phyloP scores from a whole-genome alignment of 2,329 filamentous ascomycete genomes.

The Akanthomyces lecanii region DNA sequence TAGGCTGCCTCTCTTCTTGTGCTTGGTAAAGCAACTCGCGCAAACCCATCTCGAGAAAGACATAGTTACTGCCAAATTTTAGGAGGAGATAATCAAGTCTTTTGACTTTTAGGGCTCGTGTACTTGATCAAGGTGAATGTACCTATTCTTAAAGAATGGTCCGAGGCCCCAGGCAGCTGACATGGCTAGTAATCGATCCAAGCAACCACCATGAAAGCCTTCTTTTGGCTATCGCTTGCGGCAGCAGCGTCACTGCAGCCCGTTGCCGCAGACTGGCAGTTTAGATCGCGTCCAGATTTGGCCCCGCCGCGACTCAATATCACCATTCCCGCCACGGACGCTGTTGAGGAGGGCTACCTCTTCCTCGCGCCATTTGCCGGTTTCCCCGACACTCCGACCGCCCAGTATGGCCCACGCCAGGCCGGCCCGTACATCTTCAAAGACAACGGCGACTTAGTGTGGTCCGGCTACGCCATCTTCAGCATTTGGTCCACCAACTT shows the following conservation, averaged over 20 bases:
- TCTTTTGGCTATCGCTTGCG: neutral
- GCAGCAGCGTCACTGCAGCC: neutral
- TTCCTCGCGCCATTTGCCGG: conserved; percentile 40
- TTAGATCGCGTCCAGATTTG: conserved; percentile 24
- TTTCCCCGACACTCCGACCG: conserved; percentile 31
- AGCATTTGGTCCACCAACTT: conserved; percentile 52
- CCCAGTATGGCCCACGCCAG: conserved; percentile 45
- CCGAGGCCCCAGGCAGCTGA: conserved; percentile 22
- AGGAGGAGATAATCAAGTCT: neutral
- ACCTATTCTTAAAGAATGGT: conserved; percentile 20
- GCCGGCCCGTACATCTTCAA: conserved; percentile 52
- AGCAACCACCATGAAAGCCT: neutral
- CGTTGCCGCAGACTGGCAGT: neutral
- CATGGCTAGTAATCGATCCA: conserved; percentile 16
- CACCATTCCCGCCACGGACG: conserved; percentile 38
- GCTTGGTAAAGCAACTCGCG: too few species aligned
- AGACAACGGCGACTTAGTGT: conserved; percentile 51
- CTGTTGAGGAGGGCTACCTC: conserved; percentile 40
- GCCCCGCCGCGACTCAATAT: conserved; percentile 35
- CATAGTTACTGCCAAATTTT: neutral
- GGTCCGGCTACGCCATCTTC: conserved; percentile 52
- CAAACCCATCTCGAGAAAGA: too few species aligned
- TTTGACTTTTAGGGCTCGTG: conserved; percentile 19
- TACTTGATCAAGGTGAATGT: conserved; percentile 23
- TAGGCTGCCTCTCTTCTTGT: too few species aligned